Base-by-base conservation (phyloP, 1,139 yeast species). In the Saccharomyces uvarum region DNA sequence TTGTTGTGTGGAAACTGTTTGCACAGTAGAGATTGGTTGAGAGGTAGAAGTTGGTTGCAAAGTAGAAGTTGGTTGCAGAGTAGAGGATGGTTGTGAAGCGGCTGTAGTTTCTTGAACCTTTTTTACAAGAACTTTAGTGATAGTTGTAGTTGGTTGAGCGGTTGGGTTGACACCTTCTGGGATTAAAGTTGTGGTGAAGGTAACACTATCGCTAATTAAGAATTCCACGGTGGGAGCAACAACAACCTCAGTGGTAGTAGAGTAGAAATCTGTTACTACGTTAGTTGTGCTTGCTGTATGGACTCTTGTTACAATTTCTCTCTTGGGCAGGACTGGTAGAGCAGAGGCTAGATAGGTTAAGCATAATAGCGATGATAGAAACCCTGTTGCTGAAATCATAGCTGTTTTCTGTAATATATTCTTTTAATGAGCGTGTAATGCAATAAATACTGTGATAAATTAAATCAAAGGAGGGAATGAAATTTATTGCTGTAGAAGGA, bases 191-290 rank as follows among this genome's bases (percentile, higher is more conserved):
- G 74, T 74, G 7, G 90, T 84, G 61, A 77, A 81, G 44, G 87
- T 81, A 41, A 74, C 80, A 56, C 81, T 86, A 65, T 81, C 79
- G 47, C 86, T 80, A 54, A 85, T 77, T 50, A 83, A 74, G 47
- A 83, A 74, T 65, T 84, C 81, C 32, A 85, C 89, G n/a, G 88
- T 82, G 52, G 90, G 88, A 55, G 85, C 80, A 57, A 78, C 75
- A 29, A 80, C 73, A 8, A 86, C 78, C 48, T 83, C 77, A 4
- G 86, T 82, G 7, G 84, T 80, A 1, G 87, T 83, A 24, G 82
- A 76, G 59, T 75, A 75, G 24, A 81, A 77, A 54, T 77, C 73
- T 1, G 83, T 78, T 14, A 75, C 74, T 2, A 86, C 82, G 28
- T 65, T 61, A 6, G 81, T 81, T 2, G 79, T 75, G 31, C 72